Evolutionary conservation across 768 basidiomycete species (phyloP).

Genomic region (Trametes villosa): DNA sequence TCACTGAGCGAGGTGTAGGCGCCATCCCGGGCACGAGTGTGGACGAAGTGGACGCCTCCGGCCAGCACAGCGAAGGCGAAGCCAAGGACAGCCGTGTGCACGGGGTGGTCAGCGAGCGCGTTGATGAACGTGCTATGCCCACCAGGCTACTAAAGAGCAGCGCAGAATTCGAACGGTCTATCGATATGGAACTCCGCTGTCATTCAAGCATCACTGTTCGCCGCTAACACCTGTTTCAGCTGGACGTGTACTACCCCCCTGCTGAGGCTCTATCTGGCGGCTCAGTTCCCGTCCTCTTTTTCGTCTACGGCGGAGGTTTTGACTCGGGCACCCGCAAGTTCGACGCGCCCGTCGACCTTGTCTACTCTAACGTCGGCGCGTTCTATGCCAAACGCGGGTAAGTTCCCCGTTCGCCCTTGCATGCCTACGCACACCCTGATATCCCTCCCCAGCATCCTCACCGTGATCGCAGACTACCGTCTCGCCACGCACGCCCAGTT

Average conservation of each 20-base stretch:
- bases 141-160: too few relatives aligned
- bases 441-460: conserved; percentile 43
- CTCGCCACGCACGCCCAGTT: conserved; percentile 61
- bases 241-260: conserved; percentile 67
- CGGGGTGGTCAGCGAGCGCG: too few relatives aligned
- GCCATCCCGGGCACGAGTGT: too few relatives aligned
- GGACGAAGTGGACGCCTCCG: too few relatives aligned
- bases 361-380: conserved; percentile 59
- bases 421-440: neutral
- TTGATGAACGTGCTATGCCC: too few relatives aligned
- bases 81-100: too few relatives aligned
- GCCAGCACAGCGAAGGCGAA: too few relatives aligned
- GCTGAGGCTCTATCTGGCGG: conserved; percentile 14
- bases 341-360: conserved; percentile 51
- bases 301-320: conserved; percentile 71
- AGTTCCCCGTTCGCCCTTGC: neutral
- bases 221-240: conserved; percentile 45
- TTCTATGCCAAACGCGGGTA: conserved; percentile 62
- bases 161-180: too few relatives aligned
- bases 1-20: too few relatives aligned
- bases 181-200: too few relatives aligned
- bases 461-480: conserved; percentile 72
- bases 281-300: conserved; percentile 59
- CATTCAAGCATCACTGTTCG: too few relatives aligned
- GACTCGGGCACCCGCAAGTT: conserved; percentile 52